Conservation (phyloP, 2,329 filamentous ascomycete genomes). For the Colletotrichum agaves region DNA sequence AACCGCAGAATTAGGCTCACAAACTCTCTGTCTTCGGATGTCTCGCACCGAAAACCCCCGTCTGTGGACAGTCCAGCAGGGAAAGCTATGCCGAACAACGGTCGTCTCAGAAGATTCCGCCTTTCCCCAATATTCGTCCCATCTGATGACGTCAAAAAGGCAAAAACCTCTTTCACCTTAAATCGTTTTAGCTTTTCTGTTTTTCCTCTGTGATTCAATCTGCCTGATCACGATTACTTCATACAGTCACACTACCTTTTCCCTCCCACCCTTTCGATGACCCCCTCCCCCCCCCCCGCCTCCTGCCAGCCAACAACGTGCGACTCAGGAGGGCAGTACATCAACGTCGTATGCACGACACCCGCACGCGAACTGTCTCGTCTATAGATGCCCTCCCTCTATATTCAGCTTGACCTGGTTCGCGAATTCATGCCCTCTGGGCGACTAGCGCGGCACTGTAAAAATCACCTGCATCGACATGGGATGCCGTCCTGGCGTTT, state of each 20-base stretch:
- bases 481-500: constrained; percentile 16
- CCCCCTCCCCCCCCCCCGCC: background rate
- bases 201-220: background rate
- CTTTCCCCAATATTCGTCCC: constrained; percentile 11
- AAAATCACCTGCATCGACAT: constrained; percentile 19
- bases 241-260: background rate
- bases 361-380: constrained; percentile 26
- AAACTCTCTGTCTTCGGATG: constrained; percentile 23
- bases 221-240: background rate
- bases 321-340: background rate
- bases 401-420: constrained; percentile 22
- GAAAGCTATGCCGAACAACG: constrained; percentile 32
- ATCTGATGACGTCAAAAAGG: constrained; percentile 29
- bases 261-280: background rate
- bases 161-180: constrained; percentile 12
- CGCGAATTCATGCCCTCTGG: constrained; percentile 30
- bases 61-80: background rate
- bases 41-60: constrained; percentile 18
- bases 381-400: constrained; percentile 34
- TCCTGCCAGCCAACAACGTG: background rate
- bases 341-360: background rate
- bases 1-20: constrained; percentile 18
- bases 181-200: constrained; percentile 27
- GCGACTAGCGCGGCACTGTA: constrained; percentile 16
- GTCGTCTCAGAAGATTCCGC: constrained; percentile 23